Conservation (phyloP, 129 eudicot species). For the Pittosporum tobira region DNA sequence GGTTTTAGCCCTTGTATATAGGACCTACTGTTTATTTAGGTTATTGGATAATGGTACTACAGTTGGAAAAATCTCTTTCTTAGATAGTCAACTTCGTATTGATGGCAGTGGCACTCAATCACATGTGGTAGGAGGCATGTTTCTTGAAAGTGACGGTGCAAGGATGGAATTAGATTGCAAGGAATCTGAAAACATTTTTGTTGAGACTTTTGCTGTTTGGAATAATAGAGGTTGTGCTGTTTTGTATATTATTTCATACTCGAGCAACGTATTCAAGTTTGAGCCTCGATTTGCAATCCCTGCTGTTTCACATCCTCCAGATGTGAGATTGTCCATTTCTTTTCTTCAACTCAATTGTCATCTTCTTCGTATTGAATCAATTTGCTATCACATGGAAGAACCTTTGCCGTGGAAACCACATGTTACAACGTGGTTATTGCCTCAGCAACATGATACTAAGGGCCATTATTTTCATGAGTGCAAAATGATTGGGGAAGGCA, state of each 20-base stretch:
- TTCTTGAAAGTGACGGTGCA: constrained; percentile 39
- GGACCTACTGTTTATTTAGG: constrained; percentile 52
- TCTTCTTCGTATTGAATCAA: constrained; percentile 65
- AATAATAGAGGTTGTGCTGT: constrained; percentile 55
- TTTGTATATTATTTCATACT: constrained; percentile 52
- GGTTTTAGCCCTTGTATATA: constrained; percentile 56
- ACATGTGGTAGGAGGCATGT: constrained; percentile 61
- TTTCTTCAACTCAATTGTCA: constrained; percentile 37
- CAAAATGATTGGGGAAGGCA: constrained; percentile 44
- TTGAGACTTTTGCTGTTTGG: constrained; percentile 63
- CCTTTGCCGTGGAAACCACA: constrained; percentile 63
- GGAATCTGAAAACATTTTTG: constrained; percentile 20
- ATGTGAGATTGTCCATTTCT: constrained; percentile 37
- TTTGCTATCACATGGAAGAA: constrained; percentile 39
- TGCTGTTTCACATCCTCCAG: constrained; percentile 41
- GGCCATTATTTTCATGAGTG: constrained; percentile 30
- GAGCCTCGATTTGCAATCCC: constrained; percentile 39
- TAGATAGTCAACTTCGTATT: constrained; percentile 31
- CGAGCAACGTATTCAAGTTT: constrained; percentile 41
- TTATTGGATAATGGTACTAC: constrained; percentile 37
- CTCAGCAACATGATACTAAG: constrained; percentile 20
- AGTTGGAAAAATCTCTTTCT: constrained; percentile 58
- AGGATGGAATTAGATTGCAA: not conserved
- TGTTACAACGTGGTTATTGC: constrained; percentile 58
- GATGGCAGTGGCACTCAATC: constrained; percentile 21